phyloP scores from a whole-genome alignment of 2,329 filamentous ascomycete species.

The Sporothrix schenckii region DNA sequence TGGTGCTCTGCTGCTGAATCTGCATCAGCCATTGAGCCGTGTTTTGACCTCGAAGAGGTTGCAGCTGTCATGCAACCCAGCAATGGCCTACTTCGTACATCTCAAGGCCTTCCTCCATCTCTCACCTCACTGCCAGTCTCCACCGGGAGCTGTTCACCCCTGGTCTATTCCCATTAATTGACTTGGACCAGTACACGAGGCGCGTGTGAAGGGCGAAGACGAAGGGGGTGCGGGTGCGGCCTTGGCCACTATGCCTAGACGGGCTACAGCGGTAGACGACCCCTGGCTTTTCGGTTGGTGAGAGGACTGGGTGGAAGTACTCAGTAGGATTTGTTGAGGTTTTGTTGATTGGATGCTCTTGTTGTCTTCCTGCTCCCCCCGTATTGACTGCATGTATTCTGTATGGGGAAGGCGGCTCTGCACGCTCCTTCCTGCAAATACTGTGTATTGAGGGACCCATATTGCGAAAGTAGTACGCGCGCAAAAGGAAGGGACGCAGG shows the following conservation, averaged over 20 bases:
- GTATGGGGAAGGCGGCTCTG: constrained; percentile 17
- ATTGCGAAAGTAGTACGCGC: not conserved
- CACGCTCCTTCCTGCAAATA: constrained; percentile 22
- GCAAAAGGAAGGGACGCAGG: constrained; percentile 11
- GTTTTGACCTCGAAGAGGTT: constrained; percentile 6
- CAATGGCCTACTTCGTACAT: not conserved
- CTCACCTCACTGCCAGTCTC: not conserved
- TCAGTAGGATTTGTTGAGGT: constrained; percentile 1
- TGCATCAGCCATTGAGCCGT: not conserved
- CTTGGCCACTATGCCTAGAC: constrained; percentile 23
- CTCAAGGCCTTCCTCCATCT: not conserved
- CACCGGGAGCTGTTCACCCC: too few species aligned
- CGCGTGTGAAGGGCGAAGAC: not conserved
- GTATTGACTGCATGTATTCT: not conserved
- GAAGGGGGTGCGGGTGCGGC: constrained; percentile 24
- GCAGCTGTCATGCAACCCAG: not conserved
- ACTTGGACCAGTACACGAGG: not conserved
- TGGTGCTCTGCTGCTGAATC: too few species aligned
- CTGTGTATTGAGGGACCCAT: constrained; percentile 6
- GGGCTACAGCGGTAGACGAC: constrained; percentile 7
- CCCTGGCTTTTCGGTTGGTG: not conserved
- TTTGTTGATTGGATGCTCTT: constrained; percentile 8
- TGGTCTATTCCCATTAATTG: not conserved
- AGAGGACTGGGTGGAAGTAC: not conserved
- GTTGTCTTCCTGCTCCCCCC: not conserved